Conservation (phyloP, 1,284 basidiomycete genomes). For the Ustilago loliicola region DNA sequence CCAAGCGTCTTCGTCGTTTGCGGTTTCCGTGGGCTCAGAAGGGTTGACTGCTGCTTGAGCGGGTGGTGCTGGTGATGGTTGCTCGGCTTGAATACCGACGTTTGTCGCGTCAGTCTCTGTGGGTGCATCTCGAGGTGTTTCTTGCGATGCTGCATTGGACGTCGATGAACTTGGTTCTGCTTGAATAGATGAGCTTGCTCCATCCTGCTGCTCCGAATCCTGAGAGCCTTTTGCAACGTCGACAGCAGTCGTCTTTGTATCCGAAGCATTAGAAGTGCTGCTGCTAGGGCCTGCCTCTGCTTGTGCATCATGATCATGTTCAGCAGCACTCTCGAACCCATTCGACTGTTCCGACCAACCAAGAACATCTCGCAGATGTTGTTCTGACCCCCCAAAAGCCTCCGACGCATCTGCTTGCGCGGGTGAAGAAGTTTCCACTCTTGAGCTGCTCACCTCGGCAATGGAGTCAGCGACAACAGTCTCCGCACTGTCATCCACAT, state of each 20-base stretch:
- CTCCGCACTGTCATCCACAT: background rate
- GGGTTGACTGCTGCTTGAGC: background rate
- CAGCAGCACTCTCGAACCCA: background rate
- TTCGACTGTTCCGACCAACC: slow-evolving; percentile 24
- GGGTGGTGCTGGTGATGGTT: background rate
- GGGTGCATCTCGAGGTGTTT: background rate
- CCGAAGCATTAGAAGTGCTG: background rate
- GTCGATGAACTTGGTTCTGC: background rate
- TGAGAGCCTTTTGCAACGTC: background rate
- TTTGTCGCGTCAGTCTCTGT: background rate
- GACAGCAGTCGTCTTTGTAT: background rate
- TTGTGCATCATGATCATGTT: background rate
- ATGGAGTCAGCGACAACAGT: background rate
- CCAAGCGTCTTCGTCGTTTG: slow-evolving; percentile 29
- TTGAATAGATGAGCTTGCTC: background rate
- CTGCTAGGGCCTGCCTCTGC: background rate
- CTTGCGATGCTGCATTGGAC: background rate
- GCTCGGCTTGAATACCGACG: background rate
- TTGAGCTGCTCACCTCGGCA: background rate
- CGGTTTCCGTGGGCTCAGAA: background rate
- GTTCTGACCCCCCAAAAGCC: slow-evolving; percentile 21
- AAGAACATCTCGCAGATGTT: slow-evolving; percentile 8
- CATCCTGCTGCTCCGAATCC: slow-evolving; percentile 1
- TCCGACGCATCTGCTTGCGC: background rate
- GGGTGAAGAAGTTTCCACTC: background rate